Percentiles rank a stretch among this genome's conserved stretches.
Evolutionary conservation across 306 rosid species (phyloP).

Genomic region (Hippophae tibetana): DNA sequence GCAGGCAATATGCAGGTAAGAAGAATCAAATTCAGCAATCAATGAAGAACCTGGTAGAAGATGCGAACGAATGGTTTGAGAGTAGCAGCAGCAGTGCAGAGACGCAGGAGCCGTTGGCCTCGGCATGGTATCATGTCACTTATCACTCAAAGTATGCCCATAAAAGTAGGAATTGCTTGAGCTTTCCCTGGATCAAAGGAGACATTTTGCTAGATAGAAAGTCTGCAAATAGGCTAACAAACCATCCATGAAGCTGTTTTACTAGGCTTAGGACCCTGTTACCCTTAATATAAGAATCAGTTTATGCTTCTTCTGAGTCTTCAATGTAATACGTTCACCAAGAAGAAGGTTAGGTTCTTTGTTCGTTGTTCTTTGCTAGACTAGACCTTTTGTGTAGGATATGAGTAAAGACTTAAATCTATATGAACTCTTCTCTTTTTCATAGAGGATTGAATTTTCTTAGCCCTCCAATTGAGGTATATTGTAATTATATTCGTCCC

Average conservation of each 20-base stretch:
- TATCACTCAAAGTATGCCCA: conserved; percentile 41
- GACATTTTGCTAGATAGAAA: conserved; percentile 54
- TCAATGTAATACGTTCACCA: too few relatives aligned
- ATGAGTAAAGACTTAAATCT: too few relatives aligned
- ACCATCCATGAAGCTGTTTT: neutral
- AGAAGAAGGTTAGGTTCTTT: too few relatives aligned
- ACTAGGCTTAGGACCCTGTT: neutral
- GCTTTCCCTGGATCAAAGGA: conserved; percentile 86
- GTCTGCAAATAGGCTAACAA: conserved; percentile 26
- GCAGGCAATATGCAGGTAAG: conserved; percentile 60
- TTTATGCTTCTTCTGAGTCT: too few relatives aligned
- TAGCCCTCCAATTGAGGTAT: too few relatives aligned
- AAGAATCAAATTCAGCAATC: conserved; percentile 65
- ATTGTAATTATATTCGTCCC: too few relatives aligned
- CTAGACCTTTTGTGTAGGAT: too few relatives aligned
- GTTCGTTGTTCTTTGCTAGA: too few relatives aligned
- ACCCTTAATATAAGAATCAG: neutral
- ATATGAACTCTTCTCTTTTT: too few relatives aligned
- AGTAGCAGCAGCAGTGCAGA: conserved; percentile 29
- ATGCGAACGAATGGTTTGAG: conserved; percentile 68
- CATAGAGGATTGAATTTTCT: too few relatives aligned
- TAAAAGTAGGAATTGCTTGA: conserved; percentile 35
- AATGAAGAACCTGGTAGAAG: conserved; percentile 45
- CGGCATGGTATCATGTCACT: conserved; percentile 87
- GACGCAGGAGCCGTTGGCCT: conserved; percentile 48